These are phyloP conservation scores for Jamesozyma rosinii DNA, from an alignment of 805 yeast species.

Conservation along the genomic window DNA sequence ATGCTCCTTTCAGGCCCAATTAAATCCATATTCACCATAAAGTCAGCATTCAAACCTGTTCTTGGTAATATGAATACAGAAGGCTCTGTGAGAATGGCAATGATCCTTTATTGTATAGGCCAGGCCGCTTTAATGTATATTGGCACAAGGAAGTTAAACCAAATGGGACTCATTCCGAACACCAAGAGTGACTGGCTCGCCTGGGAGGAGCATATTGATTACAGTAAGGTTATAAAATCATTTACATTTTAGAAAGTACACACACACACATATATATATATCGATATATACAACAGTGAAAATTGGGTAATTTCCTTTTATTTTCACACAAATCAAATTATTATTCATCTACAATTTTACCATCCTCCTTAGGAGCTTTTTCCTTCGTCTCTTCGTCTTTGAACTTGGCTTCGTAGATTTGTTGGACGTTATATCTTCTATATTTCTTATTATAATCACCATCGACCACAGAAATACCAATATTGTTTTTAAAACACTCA, in stretches of 20 bases:
- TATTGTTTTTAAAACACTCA: slow-evolving; percentile 79
- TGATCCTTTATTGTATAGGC: slow-evolving; percentile 39
- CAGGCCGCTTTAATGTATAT: slow-evolving; percentile 52
- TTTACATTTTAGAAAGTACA: slow-evolving; percentile 15
- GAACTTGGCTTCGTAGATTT: slow-evolving; percentile 47
- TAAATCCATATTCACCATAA: slow-evolving; percentile 55
- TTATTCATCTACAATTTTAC: neutral
- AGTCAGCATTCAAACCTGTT: slow-evolving; percentile 44
- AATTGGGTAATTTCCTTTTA: neutral
- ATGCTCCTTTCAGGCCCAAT: slow-evolving; percentile 75
- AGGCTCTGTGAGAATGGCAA: slow-evolving; percentile 30
- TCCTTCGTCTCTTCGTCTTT: slow-evolving; percentile 10
- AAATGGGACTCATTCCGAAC: slow-evolving; percentile 87
- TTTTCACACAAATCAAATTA: neutral
- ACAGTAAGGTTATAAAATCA: slow-evolving; percentile 14
- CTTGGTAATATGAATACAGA: slow-evolving; percentile 29
- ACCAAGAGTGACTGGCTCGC: slow-evolving; percentile 84
- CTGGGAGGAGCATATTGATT: slow-evolving; percentile 50
- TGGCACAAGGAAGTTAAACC: slow-evolving; percentile 76
- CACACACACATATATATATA: slow-evolving; percentile 4
- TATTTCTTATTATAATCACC: slow-evolving; percentile 43
- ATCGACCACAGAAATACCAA: slow-evolving; percentile 79
- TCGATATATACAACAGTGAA: neutral
- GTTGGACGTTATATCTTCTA: slow-evolving; percentile 72
- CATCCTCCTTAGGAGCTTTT: too few relatives aligned